phyloP scores from a whole-genome alignment of 2,329 filamentous ascomycete species.

The Leptodontidium sp. region DNA sequence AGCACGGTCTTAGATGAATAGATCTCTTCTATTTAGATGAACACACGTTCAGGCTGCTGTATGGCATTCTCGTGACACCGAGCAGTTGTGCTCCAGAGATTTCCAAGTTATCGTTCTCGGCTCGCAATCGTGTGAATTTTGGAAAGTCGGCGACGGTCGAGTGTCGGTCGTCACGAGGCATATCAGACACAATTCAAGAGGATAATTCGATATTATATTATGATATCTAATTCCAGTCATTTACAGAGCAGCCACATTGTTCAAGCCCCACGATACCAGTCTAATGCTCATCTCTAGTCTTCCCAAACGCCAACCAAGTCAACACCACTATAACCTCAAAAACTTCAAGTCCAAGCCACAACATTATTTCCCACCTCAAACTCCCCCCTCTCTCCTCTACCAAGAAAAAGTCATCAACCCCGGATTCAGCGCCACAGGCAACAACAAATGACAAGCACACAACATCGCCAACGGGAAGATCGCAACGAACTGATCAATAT shows the following conservation, averaged over 20 bases:
- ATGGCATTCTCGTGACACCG: too few species aligned
- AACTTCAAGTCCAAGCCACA: not conserved
- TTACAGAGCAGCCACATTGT: not conserved
- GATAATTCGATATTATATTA: not conserved
- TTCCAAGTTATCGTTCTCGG: too few species aligned
- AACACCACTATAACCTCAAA: constrained; percentile 1
- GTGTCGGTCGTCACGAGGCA: too few species aligned
- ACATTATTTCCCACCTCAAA: too few species aligned
- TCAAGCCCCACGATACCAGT: not conserved
- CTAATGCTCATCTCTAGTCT: not conserved
- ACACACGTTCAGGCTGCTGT: too few species aligned
- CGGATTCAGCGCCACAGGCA: constrained; percentile 78
- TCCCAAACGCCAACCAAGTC: constrained; percentile 6
- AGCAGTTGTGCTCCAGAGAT: too few species aligned
- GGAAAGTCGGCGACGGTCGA: too few species aligned
- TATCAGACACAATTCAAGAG: not conserved
- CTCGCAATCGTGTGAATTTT: too few species aligned
- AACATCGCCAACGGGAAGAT: constrained; percentile 79
- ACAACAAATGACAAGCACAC: constrained; percentile 70
- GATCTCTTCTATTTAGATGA: too few species aligned
- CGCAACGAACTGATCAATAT: constrained; percentile 75
- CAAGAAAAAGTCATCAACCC: constrained; percentile 82
- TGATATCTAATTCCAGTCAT: not conserved
- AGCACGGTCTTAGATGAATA: too few species aligned
- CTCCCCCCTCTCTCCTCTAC: constrained; percentile 51